Evolutionary conservation across 176 grass and related monocot genomes (phyloP), one percentile per base, ranked within the genome.

Genomic region (Phyllostachys edulis): DNA sequence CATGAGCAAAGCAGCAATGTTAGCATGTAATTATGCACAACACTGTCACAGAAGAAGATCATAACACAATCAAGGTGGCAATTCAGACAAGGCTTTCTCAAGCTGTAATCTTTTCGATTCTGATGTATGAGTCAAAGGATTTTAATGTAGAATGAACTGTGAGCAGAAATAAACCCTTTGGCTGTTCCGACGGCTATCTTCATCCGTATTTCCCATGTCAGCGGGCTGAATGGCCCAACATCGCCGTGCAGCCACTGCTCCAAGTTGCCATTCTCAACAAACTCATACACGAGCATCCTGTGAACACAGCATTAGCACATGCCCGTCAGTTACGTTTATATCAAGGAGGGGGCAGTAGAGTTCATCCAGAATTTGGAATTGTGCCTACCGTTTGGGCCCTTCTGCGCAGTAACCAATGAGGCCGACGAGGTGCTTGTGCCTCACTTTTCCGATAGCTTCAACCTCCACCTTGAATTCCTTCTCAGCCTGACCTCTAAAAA

Each of bases 401-500:
- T 99, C 86, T 3, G 97, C 97, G 74, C 97, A 94, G 50, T 94
- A 99, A 2, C 97, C 93, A 60, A 99, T 72, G n/a, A 99, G 90
- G 10, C 93, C 93, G 15, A 90, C 93, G 27, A 99, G 94, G 73
- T 96, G 90, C 77, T 96, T 99, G 72, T 99, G 97, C 83, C 97
- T 89, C 65, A 99, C 97, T 86, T 89, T 96, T 68, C 97, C 97
- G 8, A 99, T 99, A 24, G 87, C 91, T 80, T 99, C 97, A 13
- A 99, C 93, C 84, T 99, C 97, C 83, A 99, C 97, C 78, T 96
- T 94, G 88, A 99, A 99, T 49, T 99, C 97, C 86, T 92, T 96
- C 86, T 99, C 97, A 2, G 97, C 97, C 83, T 96, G 97, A 14
- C 97, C 97, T 88, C 97, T 99, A 54, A 75, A 69, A 76, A 23